Evolutionary conservation across 129 eudicot genomes (phyloP).

Genomic region (Flaveria sonorensis): DNA sequence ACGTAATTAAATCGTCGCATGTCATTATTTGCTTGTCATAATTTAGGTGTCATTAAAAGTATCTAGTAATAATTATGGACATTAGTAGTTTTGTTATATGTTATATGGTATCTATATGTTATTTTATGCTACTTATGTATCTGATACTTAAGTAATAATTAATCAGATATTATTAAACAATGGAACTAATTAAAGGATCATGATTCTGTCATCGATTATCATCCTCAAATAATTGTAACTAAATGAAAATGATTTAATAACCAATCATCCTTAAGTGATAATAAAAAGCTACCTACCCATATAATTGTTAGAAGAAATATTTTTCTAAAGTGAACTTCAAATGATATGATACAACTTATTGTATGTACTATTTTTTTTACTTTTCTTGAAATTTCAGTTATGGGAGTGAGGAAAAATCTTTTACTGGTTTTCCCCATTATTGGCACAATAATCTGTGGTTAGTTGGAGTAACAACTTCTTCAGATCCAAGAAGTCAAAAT

Average conservation of each 20-base stretch:
- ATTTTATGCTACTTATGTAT: no score
- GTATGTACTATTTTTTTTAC: not conserved
- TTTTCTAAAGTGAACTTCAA: not conserved
- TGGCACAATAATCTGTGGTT: slow-evolving; percentile 34
- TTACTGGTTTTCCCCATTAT: slow-evolving; percentile 20
- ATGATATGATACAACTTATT: not conserved
- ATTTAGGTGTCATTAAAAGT: no score
- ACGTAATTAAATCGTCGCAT: no score
- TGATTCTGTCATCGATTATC: no score
- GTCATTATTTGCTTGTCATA: no score
- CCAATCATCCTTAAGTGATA: not conserved
- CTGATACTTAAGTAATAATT: no score
- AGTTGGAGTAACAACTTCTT: slow-evolving; percentile 31
- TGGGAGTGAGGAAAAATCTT: not conserved
- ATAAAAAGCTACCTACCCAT: not conserved
- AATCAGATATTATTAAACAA: no score
- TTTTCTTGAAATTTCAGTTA: not conserved
- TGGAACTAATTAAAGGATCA: no score
- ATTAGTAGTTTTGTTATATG: no score
- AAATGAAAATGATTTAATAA: not conserved
- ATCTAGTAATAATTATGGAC: no score
- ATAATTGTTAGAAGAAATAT: not conserved
- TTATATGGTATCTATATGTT: no score
- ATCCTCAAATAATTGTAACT: not conserved
- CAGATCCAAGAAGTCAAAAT: slow-evolving; percentile 38